These are phyloP conservation scores for Apium graveolens DNA, from an alignment of 129 eudicot genomes.

Conservation along the genomic window DNA sequence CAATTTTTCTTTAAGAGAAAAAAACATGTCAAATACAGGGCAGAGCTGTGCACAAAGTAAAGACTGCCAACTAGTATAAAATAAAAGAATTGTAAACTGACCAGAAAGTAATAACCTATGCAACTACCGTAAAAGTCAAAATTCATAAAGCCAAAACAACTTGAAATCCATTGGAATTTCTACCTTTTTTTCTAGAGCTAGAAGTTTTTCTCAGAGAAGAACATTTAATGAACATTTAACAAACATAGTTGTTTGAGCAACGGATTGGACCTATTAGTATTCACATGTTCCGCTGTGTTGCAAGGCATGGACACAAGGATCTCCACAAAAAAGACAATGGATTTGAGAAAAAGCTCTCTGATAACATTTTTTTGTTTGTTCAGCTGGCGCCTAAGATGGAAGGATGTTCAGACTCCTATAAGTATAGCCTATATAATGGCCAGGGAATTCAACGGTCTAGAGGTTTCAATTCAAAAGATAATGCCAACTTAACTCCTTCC, in stretches of 20 bases:
- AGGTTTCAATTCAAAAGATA: constrained; percentile 31
- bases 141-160: too few relatives aligned
- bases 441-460: constrained; percentile 43
- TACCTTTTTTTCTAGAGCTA: too few relatives aligned
- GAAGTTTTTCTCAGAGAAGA: too few relatives aligned
- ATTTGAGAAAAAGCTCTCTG: constrained; percentile 74
- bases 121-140: too few relatives aligned
- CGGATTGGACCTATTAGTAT: constrained; percentile 83
- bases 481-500: constrained; percentile 18
- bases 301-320: constrained; percentile 82
- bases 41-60: background rate
- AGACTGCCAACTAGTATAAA: too few relatives aligned
- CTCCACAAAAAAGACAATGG: constrained; percentile 87
- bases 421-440: constrained; percentile 53
- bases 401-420: constrained; percentile 79
- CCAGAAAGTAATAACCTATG: too few relatives aligned
- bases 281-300: constrained; percentile 92
- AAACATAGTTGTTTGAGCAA: constrained; percentile 42
- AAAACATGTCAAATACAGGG: background rate
- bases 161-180: too few relatives aligned
- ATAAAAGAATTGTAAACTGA: too few relatives aligned
- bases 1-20: too few relatives aligned
- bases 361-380: constrained; percentile 56
- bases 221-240: background rate
- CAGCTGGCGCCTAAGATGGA: constrained; percentile 95